phyloP scores from a whole-genome alignment of 495 filamentous ascomycete species.

The Penicillium chermesinum region DNA sequence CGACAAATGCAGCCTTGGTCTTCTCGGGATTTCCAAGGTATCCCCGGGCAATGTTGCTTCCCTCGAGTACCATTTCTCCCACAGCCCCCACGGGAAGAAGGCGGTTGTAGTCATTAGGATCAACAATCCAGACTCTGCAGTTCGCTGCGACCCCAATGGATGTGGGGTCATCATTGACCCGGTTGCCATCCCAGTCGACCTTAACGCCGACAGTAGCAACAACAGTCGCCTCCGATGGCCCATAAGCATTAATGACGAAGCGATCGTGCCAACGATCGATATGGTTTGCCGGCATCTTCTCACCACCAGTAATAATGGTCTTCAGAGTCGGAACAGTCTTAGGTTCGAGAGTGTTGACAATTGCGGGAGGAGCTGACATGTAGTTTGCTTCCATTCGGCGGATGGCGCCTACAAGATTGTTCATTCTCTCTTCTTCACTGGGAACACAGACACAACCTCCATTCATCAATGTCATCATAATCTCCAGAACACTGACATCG shows the following conservation, averaged over 20 bases:
- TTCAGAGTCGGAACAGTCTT: slow-evolving; percentile 44
- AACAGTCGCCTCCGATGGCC: slow-evolving; percentile 50
- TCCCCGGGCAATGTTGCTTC: slow-evolving; percentile 53
- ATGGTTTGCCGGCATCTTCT: slow-evolving; percentile 46
- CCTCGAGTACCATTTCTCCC: slow-evolving; percentile 64
- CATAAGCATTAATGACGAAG: slow-evolving; percentile 50
- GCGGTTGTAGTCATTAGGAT: slow-evolving; percentile 49
- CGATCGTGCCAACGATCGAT: slow-evolving; percentile 40
- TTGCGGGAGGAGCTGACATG: slow-evolving; percentile 37
- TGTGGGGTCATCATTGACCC: slow-evolving; percentile 32
- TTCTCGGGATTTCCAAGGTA: slow-evolving; percentile 56
- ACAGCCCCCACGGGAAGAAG: slow-evolving; percentile 56
- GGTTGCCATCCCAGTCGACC: slow-evolving; percentile 37
- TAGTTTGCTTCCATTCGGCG: slow-evolving; percentile 37
- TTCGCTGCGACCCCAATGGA: slow-evolving; percentile 37
- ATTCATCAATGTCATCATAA: slow-evolving; percentile 57
- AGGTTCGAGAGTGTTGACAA: slow-evolving; percentile 45
- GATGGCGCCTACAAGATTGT: slow-evolving; percentile 42
- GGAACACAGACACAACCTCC: slow-evolving; percentile 65
- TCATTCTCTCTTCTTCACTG: slow-evolving; percentile 50
- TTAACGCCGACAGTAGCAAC: slow-evolving; percentile 39
- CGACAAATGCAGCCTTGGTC: slow-evolving; percentile 50
- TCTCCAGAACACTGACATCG: slow-evolving; percentile 62
- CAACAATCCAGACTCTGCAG: slow-evolving; percentile 54
- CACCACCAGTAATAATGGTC: slow-evolving; percentile 50